Evolutionary conservation across 2,329 filamentous ascomycete genomes (phyloP).

Genomic region (Sporothrix inflata): DNA sequence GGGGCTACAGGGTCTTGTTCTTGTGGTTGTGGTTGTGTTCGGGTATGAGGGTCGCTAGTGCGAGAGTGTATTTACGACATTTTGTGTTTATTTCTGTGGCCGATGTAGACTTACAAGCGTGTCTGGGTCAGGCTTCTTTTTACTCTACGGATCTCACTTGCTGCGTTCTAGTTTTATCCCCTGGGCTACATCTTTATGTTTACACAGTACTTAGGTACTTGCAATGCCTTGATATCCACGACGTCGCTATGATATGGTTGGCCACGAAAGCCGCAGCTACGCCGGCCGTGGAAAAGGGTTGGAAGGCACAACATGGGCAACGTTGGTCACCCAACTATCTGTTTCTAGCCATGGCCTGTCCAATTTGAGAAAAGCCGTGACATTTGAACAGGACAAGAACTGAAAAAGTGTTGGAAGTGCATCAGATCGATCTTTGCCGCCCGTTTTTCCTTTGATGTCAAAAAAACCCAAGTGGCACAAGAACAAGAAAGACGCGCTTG

Average conservation of each 20-base stretch:
- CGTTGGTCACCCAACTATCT: neutral
- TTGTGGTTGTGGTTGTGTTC: conserved; percentile 9
- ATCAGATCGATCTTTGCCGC: neutral
- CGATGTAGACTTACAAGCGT: neutral
- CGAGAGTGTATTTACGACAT: neutral
- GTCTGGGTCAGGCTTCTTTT: neutral
- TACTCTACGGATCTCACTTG: neutral
- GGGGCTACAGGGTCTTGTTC: neutral
- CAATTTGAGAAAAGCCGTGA: neutral
- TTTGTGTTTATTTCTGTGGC: neutral
- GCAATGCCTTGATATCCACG: neutral
- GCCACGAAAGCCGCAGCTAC: neutral
- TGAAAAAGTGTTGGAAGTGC: neutral
- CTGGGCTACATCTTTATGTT: neutral
- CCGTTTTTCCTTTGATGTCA: neutral
- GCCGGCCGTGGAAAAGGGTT: neutral
- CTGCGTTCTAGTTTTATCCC: neutral
- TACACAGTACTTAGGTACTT: neutral
- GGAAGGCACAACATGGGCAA: neutral
- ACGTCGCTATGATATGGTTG: neutral
- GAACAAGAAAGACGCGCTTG: neutral
- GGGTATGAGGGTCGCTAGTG: neutral
- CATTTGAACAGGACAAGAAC: neutral
- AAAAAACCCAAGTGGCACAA: neutral
- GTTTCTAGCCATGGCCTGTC: neutral